Evolutionary conservation across 768 basidiomycete genomes (phyloP).

Genomic region (Leccinum variicolor): DNA sequence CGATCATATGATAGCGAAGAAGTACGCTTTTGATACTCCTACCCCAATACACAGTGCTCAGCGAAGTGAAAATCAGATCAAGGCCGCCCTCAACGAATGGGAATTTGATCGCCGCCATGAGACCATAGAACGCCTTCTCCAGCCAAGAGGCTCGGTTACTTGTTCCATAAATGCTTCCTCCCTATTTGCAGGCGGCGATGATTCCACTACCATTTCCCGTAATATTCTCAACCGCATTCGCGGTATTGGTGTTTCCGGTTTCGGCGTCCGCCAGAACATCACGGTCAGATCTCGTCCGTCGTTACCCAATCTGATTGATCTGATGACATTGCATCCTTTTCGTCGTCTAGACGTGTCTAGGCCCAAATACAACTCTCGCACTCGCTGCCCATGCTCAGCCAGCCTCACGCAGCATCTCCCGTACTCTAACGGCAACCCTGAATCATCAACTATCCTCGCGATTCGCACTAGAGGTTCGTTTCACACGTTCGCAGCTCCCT

Average conservation of each 20-base stretch:
- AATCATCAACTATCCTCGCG: conserved; percentile 76
- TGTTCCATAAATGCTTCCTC: conserved; percentile 50
- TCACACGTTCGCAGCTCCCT: conserved; percentile 16
- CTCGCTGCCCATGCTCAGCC: conserved; percentile 38
- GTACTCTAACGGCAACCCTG: conserved; percentile 63
- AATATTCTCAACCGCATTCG: conserved; percentile 33
- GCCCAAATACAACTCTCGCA: conserved; percentile 41
- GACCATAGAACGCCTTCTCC: conserved; percentile 38
- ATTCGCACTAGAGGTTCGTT: conserved; percentile 42
- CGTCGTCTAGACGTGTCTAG: conserved; percentile 44
- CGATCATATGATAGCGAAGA: conserved; percentile 45
- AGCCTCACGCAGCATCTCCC: conserved; percentile 22
- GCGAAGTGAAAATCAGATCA: conserved; percentile 41
- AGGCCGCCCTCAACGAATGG: conserved; percentile 38
- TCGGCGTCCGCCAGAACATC: conserved; percentile 42
- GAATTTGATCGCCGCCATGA: conserved; percentile 37
- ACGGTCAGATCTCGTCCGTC: conserved; percentile 35
- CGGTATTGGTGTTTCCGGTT: conserved; percentile 34
- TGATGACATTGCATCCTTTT: conserved; percentile 19
- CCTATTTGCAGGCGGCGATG: conserved; percentile 39
- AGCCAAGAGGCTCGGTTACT: conserved; percentile 43
- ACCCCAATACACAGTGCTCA: conserved; percentile 19
- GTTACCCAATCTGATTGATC: conserved; percentile 16
- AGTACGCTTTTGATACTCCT: conserved; percentile 33
- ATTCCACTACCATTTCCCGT: conserved; percentile 24